Evolutionary conservation across 2,329 filamentous ascomycete genomes (phyloP), one percentile per base, ranked within the genome.

Genomic region (Fusarium poae): DNA sequence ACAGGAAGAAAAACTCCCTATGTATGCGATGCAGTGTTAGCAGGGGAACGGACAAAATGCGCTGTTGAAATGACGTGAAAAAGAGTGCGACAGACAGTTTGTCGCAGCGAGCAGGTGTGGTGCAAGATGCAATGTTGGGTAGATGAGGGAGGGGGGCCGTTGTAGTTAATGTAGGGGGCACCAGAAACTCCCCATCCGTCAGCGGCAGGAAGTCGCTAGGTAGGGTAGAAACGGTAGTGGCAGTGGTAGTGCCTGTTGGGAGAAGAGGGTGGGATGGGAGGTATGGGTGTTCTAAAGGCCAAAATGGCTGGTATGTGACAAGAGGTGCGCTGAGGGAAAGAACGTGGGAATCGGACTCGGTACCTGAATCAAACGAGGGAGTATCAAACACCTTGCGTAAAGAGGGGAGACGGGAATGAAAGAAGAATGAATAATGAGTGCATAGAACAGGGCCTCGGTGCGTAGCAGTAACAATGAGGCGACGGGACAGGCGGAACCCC

Each of bases 91-190:
- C 71, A 71, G 67, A 66, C 57, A 72, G 61, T 54, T 53, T 58
- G 66, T 73, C 65, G 64, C 57, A 72, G 58, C 49, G 60, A 62
- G 58, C 56, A 66, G 62, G 68, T 64, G 67, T 68, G 71, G 69
- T 72, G 70, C 59, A 61, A 74, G 70, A 58, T 72, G 65, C 71
- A 70, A 65, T 72, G 71, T 70, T 63, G 62, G 46, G 59, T 49
- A 44, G 51, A 54, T 64, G 56, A 46, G 62, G 51, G 57, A 49
- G 56, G 57, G 62, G 62, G 64, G 69, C 62, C 39, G 64, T 57
- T 59, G 58, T 59, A 58, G 57, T 73, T 72, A 73, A 72, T 71
- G 71, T 73, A 73, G 59, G 66, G 59, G 53, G 68, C 62, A 49
- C 59, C 63, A 66, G 56, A 57, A 57, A 55, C 52, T 50, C 42